These are phyloP conservation scores for Nemania bipapillata DNA, from an alignment of 2,329 filamentous ascomycete species.

Conservation along the genomic window DNA sequence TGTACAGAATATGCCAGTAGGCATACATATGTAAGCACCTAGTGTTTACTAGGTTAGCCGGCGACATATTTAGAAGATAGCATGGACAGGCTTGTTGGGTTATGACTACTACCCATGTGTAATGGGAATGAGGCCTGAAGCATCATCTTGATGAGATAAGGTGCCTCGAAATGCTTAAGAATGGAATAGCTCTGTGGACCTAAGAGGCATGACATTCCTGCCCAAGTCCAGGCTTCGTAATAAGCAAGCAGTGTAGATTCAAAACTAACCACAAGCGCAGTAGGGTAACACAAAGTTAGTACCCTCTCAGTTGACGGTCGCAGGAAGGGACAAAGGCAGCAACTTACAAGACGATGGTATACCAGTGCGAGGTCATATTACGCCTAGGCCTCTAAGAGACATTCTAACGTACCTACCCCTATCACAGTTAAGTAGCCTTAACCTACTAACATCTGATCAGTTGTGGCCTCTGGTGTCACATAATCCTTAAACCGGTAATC, in stretches of 20 bases:
- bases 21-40: neutral
- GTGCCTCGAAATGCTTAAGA: neutral
- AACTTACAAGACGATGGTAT: conserved; percentile 2
- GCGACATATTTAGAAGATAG: neutral
- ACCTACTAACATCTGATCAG: too few relatives aligned
- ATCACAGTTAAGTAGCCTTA: neutral
- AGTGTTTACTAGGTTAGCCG: neutral
- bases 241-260: neutral
- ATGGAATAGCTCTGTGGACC: neutral
- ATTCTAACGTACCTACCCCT: neutral
- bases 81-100: neutral
- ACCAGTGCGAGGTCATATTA: too few relatives aligned
- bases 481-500: too few relatives aligned
- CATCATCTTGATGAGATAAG: neutral
- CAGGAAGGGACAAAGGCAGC: too few relatives aligned
- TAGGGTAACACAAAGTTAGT: neutral
- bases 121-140: neutral
- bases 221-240: neutral
- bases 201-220: neutral
- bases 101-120: neutral
- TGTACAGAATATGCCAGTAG: neutral
- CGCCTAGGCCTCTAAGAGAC: neutral
- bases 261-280: neutral
- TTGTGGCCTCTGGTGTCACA: neutral
- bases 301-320: neutral